Base-by-base conservation (phyloP, 345 rosid genomes). In the Citrus trifoliata region DNA sequence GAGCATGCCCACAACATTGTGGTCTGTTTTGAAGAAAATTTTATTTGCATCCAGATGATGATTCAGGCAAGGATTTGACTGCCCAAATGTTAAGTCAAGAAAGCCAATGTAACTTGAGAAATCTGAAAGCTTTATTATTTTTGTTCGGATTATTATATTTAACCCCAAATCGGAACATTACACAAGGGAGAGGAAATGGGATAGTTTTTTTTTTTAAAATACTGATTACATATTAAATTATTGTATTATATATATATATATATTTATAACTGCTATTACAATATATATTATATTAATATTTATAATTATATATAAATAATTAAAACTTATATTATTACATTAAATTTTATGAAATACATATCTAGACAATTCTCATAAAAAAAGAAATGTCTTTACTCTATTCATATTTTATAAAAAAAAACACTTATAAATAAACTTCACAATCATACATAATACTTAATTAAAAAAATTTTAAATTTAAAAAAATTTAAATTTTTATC, bases 351-450 rank as follows among this genome's bases (percentile, higher is more conserved):
- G 0, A 32, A 32, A 0, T 32, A 3, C 5, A 32, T 32, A 0
- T 32, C 0, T 0, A 32, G 0, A 32, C 0, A 32, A 32, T 4
- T 0, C 0, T 32, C 0, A 4, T 0, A 32, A 0, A 30, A 0
- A 32, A 32, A 32, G 0, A 4, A 4, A 32, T 4, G 0, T 32
- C 0, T 32, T 0, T 32, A 0, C 0, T 32, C 0, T 0, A 32
- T 0, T 32, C 33, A 0, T 0, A 32, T 32, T 32, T 32, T 32
- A 32, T 32, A 32, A 32, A 32, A 0, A 0, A 32, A 0, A 32
- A 32, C 4, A 32, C 0, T 32, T 32, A 32, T 0, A 32, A 32
- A 32, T 32, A 32, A 32, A 32, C 0, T 4, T 0, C 0, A 32
- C 0, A 32, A 32, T 32, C 0, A 32, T 32, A 0, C 0, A 32